phyloP scores from a whole-genome alignment of 2,329 filamentous ascomycete species.

The Venturia pyrina region DNA sequence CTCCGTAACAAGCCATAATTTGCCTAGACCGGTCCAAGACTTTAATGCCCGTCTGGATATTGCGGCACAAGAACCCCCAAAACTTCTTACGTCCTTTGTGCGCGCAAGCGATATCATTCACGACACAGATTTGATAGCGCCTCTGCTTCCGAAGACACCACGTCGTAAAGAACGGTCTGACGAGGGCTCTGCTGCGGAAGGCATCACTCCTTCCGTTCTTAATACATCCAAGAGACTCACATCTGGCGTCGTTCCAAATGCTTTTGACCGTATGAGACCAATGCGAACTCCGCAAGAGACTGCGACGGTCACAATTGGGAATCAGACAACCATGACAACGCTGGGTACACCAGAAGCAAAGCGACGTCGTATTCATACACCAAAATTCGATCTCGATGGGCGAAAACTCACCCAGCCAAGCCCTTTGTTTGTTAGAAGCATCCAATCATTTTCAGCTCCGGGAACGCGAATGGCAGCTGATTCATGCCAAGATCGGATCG shows the following conservation, averaged over 20 bases:
- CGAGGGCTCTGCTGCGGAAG: slow-evolving; percentile 11
- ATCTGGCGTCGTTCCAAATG: slow-evolving; percentile 44
- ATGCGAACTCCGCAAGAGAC: slow-evolving; percentile 53
- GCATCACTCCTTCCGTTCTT: slow-evolving; percentile 22
- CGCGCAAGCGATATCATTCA: not conserved
- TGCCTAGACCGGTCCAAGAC: slow-evolving; percentile 22
- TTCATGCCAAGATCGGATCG: slow-evolving; percentile 18
- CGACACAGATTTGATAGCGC: not conserved
- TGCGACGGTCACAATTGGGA: slow-evolving; percentile 66
- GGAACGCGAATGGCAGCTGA: slow-evolving; percentile 31
- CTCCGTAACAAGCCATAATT: slow-evolving; percentile 15
- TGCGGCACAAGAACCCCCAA: slow-evolving; percentile 7
- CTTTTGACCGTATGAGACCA: slow-evolving; percentile 54
- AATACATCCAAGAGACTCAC: slow-evolving; percentile 23
- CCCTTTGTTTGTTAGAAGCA: slow-evolving; percentile 32
- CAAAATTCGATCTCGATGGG: slow-evolving; percentile 24
- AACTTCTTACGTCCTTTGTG: not conserved
- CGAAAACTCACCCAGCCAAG: slow-evolving; percentile 21
- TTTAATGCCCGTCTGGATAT: slow-evolving; percentile 29
- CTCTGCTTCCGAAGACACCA: not conserved
- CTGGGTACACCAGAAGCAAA: slow-evolving; percentile 47
- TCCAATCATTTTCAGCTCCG: slow-evolving; percentile 46
- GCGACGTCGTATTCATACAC: slow-evolving; percentile 17
- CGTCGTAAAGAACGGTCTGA: slow-evolving; percentile 13
- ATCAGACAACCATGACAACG: slow-evolving; percentile 54